A percentile compares a stretch with the other conserved stretches of the same genome.
Evolutionary conservation across 345 rosid genomes (phyloP).

Genomic region (Draba incana): DNA sequence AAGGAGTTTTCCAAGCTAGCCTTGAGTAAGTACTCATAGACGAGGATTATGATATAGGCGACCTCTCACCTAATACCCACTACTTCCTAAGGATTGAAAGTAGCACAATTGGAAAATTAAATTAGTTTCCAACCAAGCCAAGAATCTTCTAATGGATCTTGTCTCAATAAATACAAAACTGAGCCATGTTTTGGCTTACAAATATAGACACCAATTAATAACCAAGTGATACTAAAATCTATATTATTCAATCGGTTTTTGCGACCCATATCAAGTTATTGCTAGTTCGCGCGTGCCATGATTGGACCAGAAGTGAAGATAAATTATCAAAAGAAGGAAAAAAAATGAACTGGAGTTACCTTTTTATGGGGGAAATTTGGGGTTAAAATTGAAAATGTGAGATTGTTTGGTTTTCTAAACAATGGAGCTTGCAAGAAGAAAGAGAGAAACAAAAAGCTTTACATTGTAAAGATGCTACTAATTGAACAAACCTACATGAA

Average conservation of each 20-base stretch:
- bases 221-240: slow-evolving; percentile 3
- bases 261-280: slow-evolving; percentile 4
- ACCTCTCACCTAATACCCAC: no score
- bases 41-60: no score
- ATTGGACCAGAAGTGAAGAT: slow-evolving; percentile 7
- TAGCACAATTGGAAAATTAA: no score
- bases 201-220: slow-evolving; percentile 1
- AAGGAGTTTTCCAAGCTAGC: no score
- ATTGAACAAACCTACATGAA: slow-evolving; percentile 40
- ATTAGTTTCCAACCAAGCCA: neutral
- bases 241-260: neutral
- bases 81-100: no score
- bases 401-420: slow-evolving; percentile 29
- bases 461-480: slow-evolving; percentile 52
- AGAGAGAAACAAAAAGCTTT: slow-evolving; percentile 46
- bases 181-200: neutral
- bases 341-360: slow-evolving; percentile 22
- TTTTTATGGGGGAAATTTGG: slow-evolving; percentile 10
- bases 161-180: neutral
- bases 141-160: no score
- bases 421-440: slow-evolving; percentile 33
- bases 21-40: no score
- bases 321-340: slow-evolving; percentile 1
- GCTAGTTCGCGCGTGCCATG: neutral
- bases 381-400: slow-evolving; percentile 36